phyloP scores from a whole-genome alignment of 805 yeast species.

The Torulaspora gathmanii region DNA sequence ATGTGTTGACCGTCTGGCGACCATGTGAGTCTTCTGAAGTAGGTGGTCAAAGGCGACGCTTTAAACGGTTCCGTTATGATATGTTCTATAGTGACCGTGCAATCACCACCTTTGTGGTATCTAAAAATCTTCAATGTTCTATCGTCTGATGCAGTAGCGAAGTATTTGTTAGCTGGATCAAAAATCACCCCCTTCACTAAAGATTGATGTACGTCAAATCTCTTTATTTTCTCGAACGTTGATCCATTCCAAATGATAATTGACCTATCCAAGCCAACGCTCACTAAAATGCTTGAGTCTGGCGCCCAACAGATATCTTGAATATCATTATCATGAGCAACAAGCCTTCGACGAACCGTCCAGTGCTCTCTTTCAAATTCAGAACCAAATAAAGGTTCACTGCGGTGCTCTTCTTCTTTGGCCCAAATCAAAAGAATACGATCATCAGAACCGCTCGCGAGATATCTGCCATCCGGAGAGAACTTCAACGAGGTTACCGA shows the following conservation, averaged over 20 bases:
- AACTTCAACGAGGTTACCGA: constrained; percentile 92
- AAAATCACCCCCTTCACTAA: constrained; percentile 95
- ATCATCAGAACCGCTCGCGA: constrained; percentile 96
- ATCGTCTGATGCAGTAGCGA: constrained; percentile 96
- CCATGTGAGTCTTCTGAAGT: constrained; percentile 83
- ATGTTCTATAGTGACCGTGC: constrained; percentile 82
- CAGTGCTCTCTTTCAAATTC: constrained; percentile 83
- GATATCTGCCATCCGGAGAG: constrained; percentile 84
- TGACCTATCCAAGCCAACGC: constrained; percentile 91
- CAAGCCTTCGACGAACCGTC: constrained; percentile 87
- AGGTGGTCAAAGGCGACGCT: constrained; percentile 86
- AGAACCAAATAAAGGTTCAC: constrained; percentile 58
- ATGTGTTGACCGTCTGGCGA: constrained; percentile 86
- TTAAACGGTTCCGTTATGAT: constrained; percentile 79
- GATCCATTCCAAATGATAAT: constrained; percentile 91
- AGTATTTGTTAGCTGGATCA: constrained; percentile 97
- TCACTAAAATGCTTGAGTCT: constrained; percentile 81
- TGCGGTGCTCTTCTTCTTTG: constrained; percentile 57
- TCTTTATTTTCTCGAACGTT: constrained; percentile 78
- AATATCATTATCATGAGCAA: constrained; percentile 96
- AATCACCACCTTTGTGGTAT: constrained; percentile 67
- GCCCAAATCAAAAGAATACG: constrained; percentile 90
- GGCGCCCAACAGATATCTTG: constrained; percentile 99
- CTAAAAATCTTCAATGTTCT: constrained; percentile 83
- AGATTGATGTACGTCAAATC: constrained; percentile 89